These are phyloP conservation scores for Barnettozyma botsteinii DNA, from an alignment of 805 yeast species.

Conservation along the genomic window DNA sequence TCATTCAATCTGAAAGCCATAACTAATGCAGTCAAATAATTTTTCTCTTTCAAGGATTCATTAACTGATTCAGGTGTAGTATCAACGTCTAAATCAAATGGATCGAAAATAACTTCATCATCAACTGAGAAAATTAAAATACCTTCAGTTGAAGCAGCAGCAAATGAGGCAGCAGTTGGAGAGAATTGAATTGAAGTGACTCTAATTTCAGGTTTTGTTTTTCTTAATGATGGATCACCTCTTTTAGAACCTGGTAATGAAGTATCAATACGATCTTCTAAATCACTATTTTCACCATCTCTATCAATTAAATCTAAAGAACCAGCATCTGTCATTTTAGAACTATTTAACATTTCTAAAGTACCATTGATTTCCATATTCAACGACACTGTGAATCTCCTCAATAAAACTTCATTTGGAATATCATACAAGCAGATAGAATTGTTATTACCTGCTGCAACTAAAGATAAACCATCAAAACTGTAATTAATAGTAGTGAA, in stretches of 20 bases:
- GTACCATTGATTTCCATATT: slow-evolving; percentile 94
- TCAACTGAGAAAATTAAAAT: slow-evolving; percentile 77
- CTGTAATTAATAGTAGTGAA: slow-evolving; percentile 80
- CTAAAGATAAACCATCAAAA: slow-evolving; percentile 80
- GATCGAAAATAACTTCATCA: slow-evolving; percentile 74
- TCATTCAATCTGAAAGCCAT: slow-evolving; percentile 95
- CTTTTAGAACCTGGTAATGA: slow-evolving; percentile 81
- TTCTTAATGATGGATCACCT: slow-evolving; percentile 70
- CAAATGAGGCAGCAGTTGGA: slow-evolving; percentile 86
- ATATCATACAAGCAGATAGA: slow-evolving; percentile 89
- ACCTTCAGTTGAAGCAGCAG: slow-evolving; percentile 95
- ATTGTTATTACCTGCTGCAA: slow-evolving; percentile 93
- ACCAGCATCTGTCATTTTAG: slow-evolving; percentile 83
- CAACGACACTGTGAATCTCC: slow-evolving; percentile 75
- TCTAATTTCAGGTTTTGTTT: slow-evolving; percentile 74
- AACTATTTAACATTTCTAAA: slow-evolving; percentile 67
- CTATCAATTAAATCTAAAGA: slow-evolving; percentile 75
- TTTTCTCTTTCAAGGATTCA: slow-evolving; percentile 49
- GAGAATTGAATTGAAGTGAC: slow-evolving; percentile 76
- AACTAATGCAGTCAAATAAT: slow-evolving; percentile 69
- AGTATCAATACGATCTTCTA: slow-evolving; percentile 72
- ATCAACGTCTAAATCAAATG: slow-evolving; percentile 89
- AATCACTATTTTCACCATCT: slow-evolving; percentile 80
- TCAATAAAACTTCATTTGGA: slow-evolving; percentile 78
- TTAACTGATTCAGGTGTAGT: slow-evolving; percentile 76